Base-by-base conservation (phyloP, 1,139 yeast species). In the Lodderomyces theae region DNA sequence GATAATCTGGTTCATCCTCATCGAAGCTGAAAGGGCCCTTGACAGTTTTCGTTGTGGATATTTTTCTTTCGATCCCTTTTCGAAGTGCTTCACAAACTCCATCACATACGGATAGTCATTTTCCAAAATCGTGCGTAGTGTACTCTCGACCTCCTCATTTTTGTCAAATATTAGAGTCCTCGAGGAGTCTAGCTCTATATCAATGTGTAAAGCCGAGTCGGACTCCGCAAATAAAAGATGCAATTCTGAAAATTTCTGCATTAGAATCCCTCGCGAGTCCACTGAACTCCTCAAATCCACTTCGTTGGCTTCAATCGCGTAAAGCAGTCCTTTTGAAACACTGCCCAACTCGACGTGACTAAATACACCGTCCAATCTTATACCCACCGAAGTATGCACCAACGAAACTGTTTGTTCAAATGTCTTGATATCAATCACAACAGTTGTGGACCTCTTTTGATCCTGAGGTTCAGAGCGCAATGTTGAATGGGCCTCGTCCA, bases 1-100 rank as follows among this genome's bases (percentile, higher is more conserved):
- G 6, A 49, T 42, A n/a, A 53, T 43, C 37, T 60, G 58, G 9
- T 53, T 53, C 9, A 61, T 24, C 15, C 49, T 54, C 22, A 57
- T 17, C 18, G 46, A 53, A 6, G 61, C 34, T 1, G 54, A 52
- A n/a, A 58, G 42, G 1, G 26, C 18, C 10, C 8, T 28, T 15
- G 18, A 3, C 31, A 8, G 18, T 28, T 28, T 28, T 5, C 16
- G 31, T 8, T 15, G 31, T 4, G 31, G 3, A 15, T 17, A 16
- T 10, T 15, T 11, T 11, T 5, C 18, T 3, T 28, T 15, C 10
- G 31, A 6, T 7, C 18, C 18, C 11, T 28, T 3, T 4, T 17
- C 18, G 12, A 15, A 3, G 11, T 11, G 15, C 7, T 28, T 11
- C 31, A 28, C 18, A 5, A 28, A 15, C 5, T 28, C 18, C 31